These are phyloP conservation scores for Citrus hindsii DNA, from an alignment of 345 rosid species.

Conservation along the genomic window DNA sequence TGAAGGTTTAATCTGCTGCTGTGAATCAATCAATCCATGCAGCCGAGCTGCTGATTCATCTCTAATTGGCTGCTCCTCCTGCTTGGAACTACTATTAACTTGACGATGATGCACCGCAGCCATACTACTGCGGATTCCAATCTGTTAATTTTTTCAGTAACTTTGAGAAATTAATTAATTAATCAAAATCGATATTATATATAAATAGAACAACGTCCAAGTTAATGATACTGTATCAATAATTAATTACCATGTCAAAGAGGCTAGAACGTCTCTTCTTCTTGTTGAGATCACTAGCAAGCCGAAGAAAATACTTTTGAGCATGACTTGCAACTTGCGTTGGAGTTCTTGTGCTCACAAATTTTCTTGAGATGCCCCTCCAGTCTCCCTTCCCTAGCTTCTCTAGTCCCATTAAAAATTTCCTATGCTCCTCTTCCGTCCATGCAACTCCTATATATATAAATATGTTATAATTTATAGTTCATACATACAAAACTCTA, in stretches of 20 bases:
- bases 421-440: constrained; percentile 69
- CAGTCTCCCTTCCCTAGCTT: constrained; percentile 71
- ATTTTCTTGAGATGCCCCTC: constrained; percentile 68
- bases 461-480: background rate
- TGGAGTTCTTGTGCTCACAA: constrained; percentile 61
- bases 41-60: background rate
- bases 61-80: background rate
- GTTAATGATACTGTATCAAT: background rate
- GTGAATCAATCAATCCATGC: constrained; percentile 1
- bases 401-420: constrained; percentile 50
- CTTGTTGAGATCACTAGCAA: constrained; percentile 31
- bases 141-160: background rate
- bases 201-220: background rate
- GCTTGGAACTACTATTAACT: background rate
- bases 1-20: constrained; percentile 12
- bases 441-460: constrained; percentile 50
- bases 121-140: background rate
- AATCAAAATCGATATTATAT: too few species aligned
- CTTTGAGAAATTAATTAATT: background rate
- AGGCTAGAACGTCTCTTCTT: constrained; percentile 66
- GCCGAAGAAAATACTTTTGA: constrained; percentile 67
- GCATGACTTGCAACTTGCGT: constrained; percentile 83
- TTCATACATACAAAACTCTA: background rate
- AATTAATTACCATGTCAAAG: constrained; percentile 46
- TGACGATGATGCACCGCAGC: background rate